Evolutionary conservation across 306 rosid genomes (phyloP), one percentile per base, ranked within the genome.

Genomic region (Leucaena leucocephala): DNA sequence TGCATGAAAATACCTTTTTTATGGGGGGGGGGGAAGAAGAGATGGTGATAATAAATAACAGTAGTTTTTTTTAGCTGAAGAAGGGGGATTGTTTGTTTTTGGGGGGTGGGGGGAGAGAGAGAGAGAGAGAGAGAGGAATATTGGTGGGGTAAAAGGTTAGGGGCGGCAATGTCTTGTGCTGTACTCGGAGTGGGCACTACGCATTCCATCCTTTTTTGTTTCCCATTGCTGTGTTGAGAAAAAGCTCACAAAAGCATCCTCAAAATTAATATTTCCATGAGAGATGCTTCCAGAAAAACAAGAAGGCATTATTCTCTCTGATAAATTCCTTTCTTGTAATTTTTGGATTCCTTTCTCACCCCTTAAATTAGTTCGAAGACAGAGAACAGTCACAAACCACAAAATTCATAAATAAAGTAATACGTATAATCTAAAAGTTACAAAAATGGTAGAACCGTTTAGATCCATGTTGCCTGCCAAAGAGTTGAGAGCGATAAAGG

Each of bases 171-270:
- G 64, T 39, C 90, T 83, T 87, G 14, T 55, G 75, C 44, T 12
- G 75, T 8, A 89, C 78, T 83, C 81, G 75, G 85, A 85, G 93
- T 85, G 87, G 79, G 78, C 16, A 70, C 16, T 80, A 87, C 81
- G 88, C 89, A 85, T 83, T 83, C 84, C 84, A 59, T 75, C 80
- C 82, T 77, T 85, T 80, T 62, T 54, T 27, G n/a, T 27, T 27
- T 1, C 1, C 27, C 82, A 61, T 75, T 80, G 49, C 63, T 35
- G 35, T 42, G 40, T 1, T 16, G 58, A 54, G 1, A n/a, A 54
- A 54, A 43, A 8, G 46, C 27, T 74, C 68, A 62, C 46, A 43
- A 68, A 72, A 50, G 81, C 46, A 64, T 33, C 35, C 17, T 44
- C 2, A 57, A 59, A 58, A 64, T 52, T 16, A 42, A 43, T 69